A percentile compares a stretch with the other conserved stretches of the same genome.
Conservation (phyloP, 2,329 filamentous ascomycete genomes). For the Camptophora hylomeconis region DNA sequence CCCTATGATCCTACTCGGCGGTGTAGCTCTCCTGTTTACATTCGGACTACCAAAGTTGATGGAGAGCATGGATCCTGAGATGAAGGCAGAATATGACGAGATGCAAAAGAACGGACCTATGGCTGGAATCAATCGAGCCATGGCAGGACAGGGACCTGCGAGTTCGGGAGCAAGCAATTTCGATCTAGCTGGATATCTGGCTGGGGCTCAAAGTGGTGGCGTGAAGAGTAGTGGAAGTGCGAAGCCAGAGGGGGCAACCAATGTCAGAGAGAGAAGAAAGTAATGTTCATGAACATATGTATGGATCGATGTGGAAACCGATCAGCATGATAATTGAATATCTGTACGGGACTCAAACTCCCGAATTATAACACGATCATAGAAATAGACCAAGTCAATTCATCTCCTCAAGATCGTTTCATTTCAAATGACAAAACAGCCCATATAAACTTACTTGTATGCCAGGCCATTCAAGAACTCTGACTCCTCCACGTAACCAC, state of each 20-base stretch:
- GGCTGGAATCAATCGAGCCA: slow-evolving; percentile 43
- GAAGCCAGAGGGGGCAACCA: slow-evolving; percentile 12
- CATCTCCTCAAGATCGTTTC: too few species aligned
- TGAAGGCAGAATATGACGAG: slow-evolving; percentile 82
- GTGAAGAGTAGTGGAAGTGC: slow-evolving; percentile 24
- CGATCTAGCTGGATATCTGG: slow-evolving; percentile 57
- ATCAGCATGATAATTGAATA: too few species aligned
- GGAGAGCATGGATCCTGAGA: slow-evolving; percentile 98
- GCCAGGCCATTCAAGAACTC: too few species aligned
- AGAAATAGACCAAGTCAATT: too few species aligned
- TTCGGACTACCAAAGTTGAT: slow-evolving; percentile 90
- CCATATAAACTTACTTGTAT: too few species aligned
- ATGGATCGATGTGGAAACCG: too few species aligned
- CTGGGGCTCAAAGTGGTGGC: slow-evolving; percentile 31
- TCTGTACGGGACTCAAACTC: too few species aligned
- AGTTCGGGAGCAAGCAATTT: slow-evolving; percentile 41
- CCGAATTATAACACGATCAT: too few species aligned
- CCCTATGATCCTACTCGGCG: slow-evolving; percentile 88
- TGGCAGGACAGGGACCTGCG: slow-evolving; percentile 34
- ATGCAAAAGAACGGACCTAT: slow-evolving; percentile 67
- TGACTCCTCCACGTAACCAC: too few species aligned
- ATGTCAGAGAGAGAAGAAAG: slow-evolving; percentile 4
- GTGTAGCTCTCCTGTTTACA: slow-evolving; percentile 70
- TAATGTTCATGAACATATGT: too few species aligned
- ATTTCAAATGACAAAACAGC: too few species aligned